These are phyloP conservation scores for Tympanopsis confertula DNA, from an alignment of 2,329 filamentous ascomycete genomes.

Conservation along the genomic window DNA sequence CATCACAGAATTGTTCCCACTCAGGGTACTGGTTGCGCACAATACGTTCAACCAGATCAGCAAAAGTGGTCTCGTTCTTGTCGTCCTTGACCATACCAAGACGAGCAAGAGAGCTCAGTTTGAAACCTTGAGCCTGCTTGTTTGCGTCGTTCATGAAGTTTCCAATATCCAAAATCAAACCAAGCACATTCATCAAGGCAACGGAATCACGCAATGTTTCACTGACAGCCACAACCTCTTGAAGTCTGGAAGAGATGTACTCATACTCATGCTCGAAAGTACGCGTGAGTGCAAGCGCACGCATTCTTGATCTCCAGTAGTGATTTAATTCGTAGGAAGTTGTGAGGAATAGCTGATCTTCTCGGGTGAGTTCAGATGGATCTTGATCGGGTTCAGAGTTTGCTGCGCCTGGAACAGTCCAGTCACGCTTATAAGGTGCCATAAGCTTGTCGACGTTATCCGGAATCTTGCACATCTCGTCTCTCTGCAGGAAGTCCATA, in stretches of 20 bases:
- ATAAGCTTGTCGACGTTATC: constrained; percentile 85
- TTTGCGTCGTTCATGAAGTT: constrained; percentile 99
- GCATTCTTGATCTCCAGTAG: constrained; percentile 97
- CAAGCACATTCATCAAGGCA: constrained; percentile 87
- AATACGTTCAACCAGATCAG: constrained; percentile 90
- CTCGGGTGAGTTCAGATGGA: constrained; percentile 75
- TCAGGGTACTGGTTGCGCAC: constrained; percentile 93
- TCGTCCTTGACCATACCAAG: constrained; percentile 98
- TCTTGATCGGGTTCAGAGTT: constrained; percentile 74
- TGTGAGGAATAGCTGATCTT: constrained; percentile 89
- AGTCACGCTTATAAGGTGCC: constrained; percentile 92
- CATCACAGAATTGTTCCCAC: constrained; percentile 79
- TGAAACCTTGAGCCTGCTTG: constrained; percentile 96
- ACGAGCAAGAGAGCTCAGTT: constrained; percentile 83
- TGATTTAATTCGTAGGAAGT: constrained; percentile 91
- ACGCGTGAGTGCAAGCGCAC: constrained; percentile 73
- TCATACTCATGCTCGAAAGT: constrained; percentile 84
- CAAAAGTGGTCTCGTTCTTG: constrained; percentile 94
- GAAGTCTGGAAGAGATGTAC: constrained; percentile 74
- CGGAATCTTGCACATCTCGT: constrained; percentile 82
- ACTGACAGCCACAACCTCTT: constrained; percentile 74
- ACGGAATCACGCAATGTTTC: constrained; percentile 86
- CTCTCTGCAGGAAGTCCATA: constrained; percentile 91
- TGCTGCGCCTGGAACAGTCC: constrained; percentile 77
- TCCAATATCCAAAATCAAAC: constrained; percentile 90